These are phyloP conservation scores for Phanerochaete carnosa DNA, from an alignment of 768 basidiomycete genomes.

Conservation along the genomic window DNA sequence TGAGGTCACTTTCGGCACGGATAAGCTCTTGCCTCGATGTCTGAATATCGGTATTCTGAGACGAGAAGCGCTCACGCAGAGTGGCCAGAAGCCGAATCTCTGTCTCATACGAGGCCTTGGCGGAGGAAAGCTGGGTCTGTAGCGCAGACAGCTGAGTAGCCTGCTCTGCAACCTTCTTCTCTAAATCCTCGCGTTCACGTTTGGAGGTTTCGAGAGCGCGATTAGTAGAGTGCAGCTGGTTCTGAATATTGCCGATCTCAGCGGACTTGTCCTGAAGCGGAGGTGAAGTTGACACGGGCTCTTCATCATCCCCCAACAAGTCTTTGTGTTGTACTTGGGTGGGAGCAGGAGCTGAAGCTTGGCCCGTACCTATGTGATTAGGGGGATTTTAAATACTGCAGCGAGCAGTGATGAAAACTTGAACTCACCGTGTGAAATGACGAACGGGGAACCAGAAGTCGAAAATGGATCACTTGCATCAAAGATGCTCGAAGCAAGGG, in stretches of 20 bases:
- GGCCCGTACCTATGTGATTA: background rate
- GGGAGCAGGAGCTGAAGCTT: background rate
- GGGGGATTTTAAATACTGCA: background rate
- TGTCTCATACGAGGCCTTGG: constrained; percentile 82
- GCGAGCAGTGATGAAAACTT: background rate
- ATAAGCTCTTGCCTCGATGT: constrained; percentile 79
- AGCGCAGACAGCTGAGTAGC: constrained; percentile 74
- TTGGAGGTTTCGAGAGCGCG: constrained; percentile 64
- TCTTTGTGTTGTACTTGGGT: constrained; percentile 35
- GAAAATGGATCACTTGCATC: constrained; percentile 49
- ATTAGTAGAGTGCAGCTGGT: constrained; percentile 79
- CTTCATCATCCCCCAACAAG: constrained; percentile 72
- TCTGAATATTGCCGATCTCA: constrained; percentile 85
- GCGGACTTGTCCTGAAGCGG: constrained; percentile 71
- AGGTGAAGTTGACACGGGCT: constrained; percentile 38
- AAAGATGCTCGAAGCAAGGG: constrained; percentile 20
- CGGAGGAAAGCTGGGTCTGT: constrained; percentile 78
- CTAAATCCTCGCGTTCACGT: constrained; percentile 62
- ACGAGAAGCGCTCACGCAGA: constrained; percentile 63
- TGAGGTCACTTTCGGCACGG: constrained; percentile 86
- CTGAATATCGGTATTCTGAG: constrained; percentile 70
- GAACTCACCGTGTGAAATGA: constrained; percentile 13
- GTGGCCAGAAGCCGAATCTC: constrained; percentile 69
- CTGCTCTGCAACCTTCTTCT: constrained; percentile 62
- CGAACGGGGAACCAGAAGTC: constrained; percentile 40